Evolutionary conservation across 1,284 basidiomycete species (phyloP).

Genomic region (Cryptococcus sp.): DNA sequence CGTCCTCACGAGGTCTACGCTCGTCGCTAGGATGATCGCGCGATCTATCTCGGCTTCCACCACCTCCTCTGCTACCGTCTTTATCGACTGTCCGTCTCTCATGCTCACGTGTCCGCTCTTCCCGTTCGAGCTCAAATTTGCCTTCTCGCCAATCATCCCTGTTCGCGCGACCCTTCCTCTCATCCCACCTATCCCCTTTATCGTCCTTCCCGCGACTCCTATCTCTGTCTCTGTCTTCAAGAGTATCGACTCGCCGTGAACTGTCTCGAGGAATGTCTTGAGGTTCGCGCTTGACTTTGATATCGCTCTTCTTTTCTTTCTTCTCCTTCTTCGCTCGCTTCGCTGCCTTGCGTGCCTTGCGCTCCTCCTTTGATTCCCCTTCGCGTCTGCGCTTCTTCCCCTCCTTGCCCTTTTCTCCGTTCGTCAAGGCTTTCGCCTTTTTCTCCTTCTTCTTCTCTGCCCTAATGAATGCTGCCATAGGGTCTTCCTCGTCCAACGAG

Average conservation of each 20-base stretch:
- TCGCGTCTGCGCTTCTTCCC: slow-evolving; percentile 67
- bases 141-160: slow-evolving; percentile 29
- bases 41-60: slow-evolving; percentile 3
- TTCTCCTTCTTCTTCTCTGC: slow-evolving; percentile 59
- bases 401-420: slow-evolving; percentile 62
- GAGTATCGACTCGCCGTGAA: too few relatives aligned
- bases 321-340: slow-evolving; percentile 51
- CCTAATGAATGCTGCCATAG: slow-evolving; percentile 86
- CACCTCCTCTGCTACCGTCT: slow-evolving; percentile 1
- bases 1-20: not conserved
- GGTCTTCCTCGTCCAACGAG: slow-evolving; percentile 90
- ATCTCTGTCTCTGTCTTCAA: slow-evolving; percentile 25
- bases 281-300: not conserved
- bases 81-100: slow-evolving; percentile 11
- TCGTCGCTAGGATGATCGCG: not conserved
- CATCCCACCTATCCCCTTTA: slow-evolving; percentile 14
- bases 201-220: slow-evolving; percentile 30
- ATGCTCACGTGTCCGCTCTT: slow-evolving; percentile 6
- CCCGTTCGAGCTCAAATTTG: slow-evolving; percentile 19
- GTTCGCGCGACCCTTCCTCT: slow-evolving; percentile 24
- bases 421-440: slow-evolving; percentile 17
- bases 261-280: too few relatives aligned
- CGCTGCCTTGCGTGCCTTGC: slow-evolving; percentile 57
- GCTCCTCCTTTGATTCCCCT: slow-evolving; percentile 76
- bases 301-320: slow-evolving; percentile 21